Evolutionary conservation across 169 alveolate genomes (phyloP), one percentile per base, ranked within the genome.

Genomic region (Condylostoma magnum): DNA sequence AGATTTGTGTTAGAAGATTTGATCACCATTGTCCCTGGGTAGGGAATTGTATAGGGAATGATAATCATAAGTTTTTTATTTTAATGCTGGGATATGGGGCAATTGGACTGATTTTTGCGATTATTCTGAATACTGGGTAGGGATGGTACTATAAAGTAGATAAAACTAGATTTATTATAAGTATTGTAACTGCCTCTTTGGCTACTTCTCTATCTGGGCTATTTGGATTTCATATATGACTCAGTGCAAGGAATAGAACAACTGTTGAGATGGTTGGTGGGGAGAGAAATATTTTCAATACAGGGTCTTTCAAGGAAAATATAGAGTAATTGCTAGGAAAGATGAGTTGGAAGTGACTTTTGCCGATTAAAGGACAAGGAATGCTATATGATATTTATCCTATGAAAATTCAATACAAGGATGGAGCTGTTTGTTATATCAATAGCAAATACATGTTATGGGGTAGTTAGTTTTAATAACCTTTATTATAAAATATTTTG

Each of bases 1-100:
- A 92, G 30, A 71, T 79, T 38, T 97, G 99, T 53, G 90, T 97
- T n/a, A 86, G 78, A 12, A 79, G 95, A 44, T 94, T 91, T 77
- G 99, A 97, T 74, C 99, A 97, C 79, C 99, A 97, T 76, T 97
- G 99, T 69, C 98, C 97, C 20, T 96, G 97, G 96, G 85, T 93
- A 6, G 94, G 91, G 47, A 90, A 93, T 56, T 95, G 98, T 73
- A 83, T 95, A 1, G 98, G 97, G 2, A 80, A 77, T 48, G 80
- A 88, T n/a, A 94, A 94, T 63, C 91, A 94, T 63, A 73, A 66
- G 27, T 30, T 50, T 22, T 87, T 85, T 44, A 51, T 90, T 28
- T n/a, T 69, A 18, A 86, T 84, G 25, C 33, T 63, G 58, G 30
- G 25, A 27, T 63, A 63, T 30, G 27, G 48, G 22, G 20, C 58